A percentile compares a stretch with the other conserved stretches of the same genome.
phyloP scores from a whole-genome alignment of 495 filamentous ascomycete species.

The Xylaria scruposa region DNA sequence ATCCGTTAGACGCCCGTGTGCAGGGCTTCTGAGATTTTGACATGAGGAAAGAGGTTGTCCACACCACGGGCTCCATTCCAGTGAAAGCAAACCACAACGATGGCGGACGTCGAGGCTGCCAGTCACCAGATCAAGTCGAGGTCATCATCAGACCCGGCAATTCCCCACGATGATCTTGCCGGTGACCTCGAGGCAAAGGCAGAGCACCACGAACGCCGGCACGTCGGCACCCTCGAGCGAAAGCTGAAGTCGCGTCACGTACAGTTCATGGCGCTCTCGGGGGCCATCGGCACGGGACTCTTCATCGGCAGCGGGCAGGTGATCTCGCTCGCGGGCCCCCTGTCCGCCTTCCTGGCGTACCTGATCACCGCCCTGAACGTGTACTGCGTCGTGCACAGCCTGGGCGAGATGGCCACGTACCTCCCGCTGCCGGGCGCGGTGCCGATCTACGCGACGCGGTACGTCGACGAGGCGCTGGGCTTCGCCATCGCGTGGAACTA shows the following conservation, averaged over 20 bases:
- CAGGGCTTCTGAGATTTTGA: not conserved
- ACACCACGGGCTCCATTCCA: not conserved
- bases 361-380: slow-evolving; percentile 44
- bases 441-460: slow-evolving; percentile 68
- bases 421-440: slow-evolving; percentile 60
- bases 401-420: slow-evolving; percentile 67
- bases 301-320: slow-evolving; percentile 50
- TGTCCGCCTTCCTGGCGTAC: slow-evolving; percentile 56
- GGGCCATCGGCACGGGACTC: slow-evolving; percentile 64
- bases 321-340: slow-evolving; percentile 44
- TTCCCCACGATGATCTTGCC: slow-evolving; percentile 25
- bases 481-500: slow-evolving; percentile 78
- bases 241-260: slow-evolving; percentile 64
- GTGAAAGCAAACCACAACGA: slow-evolving; percentile 19
- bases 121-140: slow-evolving; percentile 18
- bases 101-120: slow-evolving; percentile 36
- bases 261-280: slow-evolving; percentile 69
- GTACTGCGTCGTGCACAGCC: slow-evolving; percentile 44
- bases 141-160: slow-evolving; percentile 22
- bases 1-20: not conserved
- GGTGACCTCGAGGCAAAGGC: slow-evolving; percentile 33
- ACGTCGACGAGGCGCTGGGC: slow-evolving; percentile 72
- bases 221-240: slow-evolving; percentile 52
- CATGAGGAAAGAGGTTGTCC: not conserved
- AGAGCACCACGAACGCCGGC: slow-evolving; percentile 37